Evolutionary conservation across 371 early-diverging fungal genomes (phyloP), one percentile per base, ranked within the genome.

Genomic region (Zancudomyces culisetae): DNA sequence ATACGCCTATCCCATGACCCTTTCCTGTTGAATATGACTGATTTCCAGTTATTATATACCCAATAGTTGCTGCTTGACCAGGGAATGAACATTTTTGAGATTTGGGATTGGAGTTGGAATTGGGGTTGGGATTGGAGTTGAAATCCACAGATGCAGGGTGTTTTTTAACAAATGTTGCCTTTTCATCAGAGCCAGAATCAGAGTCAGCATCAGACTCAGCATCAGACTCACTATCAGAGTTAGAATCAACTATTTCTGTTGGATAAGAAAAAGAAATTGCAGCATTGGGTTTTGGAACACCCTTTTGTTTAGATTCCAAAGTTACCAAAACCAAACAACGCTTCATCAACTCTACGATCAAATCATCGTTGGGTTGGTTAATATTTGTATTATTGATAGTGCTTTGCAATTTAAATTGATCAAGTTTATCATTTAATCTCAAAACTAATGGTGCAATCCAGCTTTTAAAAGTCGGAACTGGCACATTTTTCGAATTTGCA

Each of bases 41-140:
- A 8, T 65, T 60, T 8, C 75, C 75, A 2, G 64, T 61, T 27
- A 70, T 72, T 24, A 76, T 59, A 51, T 69, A 74, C 10, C 78
- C 78, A 22, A 76, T 55, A 0, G 21, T 26, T 28, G 49, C 57
- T 24, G n/a, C 27, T 26, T 45, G 30, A 15, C 40, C 1, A 19
- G 48, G 48, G 26, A 48, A 48, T 27, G 24, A 27, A 27, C n/a
- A n/a, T n/a, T 15, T 26, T 13, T 23, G 2, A 3, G 19, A 4
- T 6, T 48, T 48, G 6, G 24, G n/a, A 23, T 27, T 27, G 27
- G n/a, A n/a, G 18, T 20, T 15, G 27, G 21, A 48, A 27, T 4
- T 48, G 48, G 19, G 3, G n/a, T 48, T 48, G 6, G 24, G n/a
- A 23, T 27, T 27, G 27, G n/a, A n/a, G 18, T 20, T 15, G 27